Base-by-base conservation (phyloP, 106 monocot genomes). In the Allium cepa region DNA sequence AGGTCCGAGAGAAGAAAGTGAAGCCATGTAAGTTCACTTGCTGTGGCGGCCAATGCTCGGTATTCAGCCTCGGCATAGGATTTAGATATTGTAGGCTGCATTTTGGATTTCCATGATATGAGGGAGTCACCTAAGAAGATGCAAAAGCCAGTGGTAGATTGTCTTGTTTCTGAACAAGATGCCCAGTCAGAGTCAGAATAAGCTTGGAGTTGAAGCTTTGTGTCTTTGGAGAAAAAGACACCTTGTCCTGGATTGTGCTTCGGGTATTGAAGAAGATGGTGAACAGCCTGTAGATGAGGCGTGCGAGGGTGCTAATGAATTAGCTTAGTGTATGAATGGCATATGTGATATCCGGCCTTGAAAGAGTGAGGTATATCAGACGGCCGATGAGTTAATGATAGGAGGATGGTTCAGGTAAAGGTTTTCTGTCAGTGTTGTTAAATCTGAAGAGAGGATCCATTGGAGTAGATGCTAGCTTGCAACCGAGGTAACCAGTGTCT, bases 261-360 rank as follows among this genome's bases (percentile, higher is more conserved):
- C 22, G 77, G 45, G 60, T 77, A 77, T 1, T 47, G 52, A 64
- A 77, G 62, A 8, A 82, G 62, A 2, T 56, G 51, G 69, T 70
- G 70, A 26, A 78, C 64, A 47, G 9, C 64, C 47, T 52, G 77
- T 46, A 69, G 62, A 17, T 69, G 55, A 22, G 60, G 16, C 15
- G 14, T 63, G 10, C 13, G 10, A 63, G 46, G 3, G 47, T 63
- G 46, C 12, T 46, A 3, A 75, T 49, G 69, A 83, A 79, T 27
- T 69, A 70, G 69, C 73, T 78, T 3, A 74, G 8, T 8, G 75
- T 5, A 12, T 78, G 78, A 0, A 83, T 64, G 1, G 0, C 69
- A 69, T 83, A 50, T 26, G 72, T n/a, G 8, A 83, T 76, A 48
- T 46, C 11, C 15, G 11, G 45, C 7, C 45, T 7, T 36, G 28